These are phyloP conservation scores for Penicillium herquei DNA, from an alignment of 495 filamentous ascomycete species.

Conservation along the genomic window DNA sequence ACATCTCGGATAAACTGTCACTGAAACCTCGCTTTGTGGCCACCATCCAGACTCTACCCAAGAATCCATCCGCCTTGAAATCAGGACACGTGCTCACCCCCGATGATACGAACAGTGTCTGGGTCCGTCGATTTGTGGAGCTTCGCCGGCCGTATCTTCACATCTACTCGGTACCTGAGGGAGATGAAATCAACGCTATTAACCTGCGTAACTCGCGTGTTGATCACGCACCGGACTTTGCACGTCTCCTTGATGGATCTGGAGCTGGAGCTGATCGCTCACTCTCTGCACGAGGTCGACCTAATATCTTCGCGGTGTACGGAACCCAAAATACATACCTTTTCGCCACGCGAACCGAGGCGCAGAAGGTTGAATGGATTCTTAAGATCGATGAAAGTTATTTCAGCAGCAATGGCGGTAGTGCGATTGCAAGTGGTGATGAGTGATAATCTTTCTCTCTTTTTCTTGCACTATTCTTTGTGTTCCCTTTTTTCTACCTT, in stretches of 20 bases:
- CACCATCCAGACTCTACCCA: slow-evolving; percentile 67
- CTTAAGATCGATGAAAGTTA: slow-evolving; percentile 68
- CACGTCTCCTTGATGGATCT: slow-evolving; percentile 64
- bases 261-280: slow-evolving; percentile 26
- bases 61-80: slow-evolving; percentile 73
- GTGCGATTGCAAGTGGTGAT: slow-evolving; percentile 25
- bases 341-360: slow-evolving; percentile 82
- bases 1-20: slow-evolving; percentile 27
- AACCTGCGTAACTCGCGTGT: slow-evolving; percentile 81
- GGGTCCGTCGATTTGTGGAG: slow-evolving; percentile 91
- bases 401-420: slow-evolving; percentile 42
- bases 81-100: slow-evolving; percentile 82
- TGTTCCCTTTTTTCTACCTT: not conserved
- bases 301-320: slow-evolving; percentile 89
- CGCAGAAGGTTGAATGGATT: slow-evolving; percentile 94
- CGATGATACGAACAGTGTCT: slow-evolving; percentile 65
- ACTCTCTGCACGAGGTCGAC: slow-evolving; percentile 50
- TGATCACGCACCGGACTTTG: slow-evolving; percentile 83
- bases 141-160: slow-evolving; percentile 90
- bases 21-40: slow-evolving; percentile 60
- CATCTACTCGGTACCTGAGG: slow-evolving; percentile 75
- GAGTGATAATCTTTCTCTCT: slow-evolving; percentile 9
- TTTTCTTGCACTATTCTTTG: slow-evolving; percentile 2
- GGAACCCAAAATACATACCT: slow-evolving; percentile 91
- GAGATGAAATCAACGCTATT: slow-evolving; percentile 87